Evolutionary conservation across 1,284 basidiomycete genomes (phyloP), one percentile per base, ranked within the genome.

Genomic region (Clitocybe nebularis): DNA sequence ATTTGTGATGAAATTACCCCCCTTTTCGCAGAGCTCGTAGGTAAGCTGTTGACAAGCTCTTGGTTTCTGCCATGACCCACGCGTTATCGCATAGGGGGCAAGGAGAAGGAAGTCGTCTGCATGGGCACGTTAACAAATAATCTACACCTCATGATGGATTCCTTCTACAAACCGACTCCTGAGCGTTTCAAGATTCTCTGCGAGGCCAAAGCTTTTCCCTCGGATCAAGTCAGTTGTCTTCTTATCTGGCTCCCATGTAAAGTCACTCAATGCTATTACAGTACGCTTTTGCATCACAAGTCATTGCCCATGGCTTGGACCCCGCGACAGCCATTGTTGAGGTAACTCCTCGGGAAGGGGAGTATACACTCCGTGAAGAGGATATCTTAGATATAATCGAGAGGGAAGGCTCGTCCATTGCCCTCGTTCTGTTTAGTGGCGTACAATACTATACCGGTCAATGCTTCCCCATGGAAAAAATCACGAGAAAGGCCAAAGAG

Each of bases 371-470:
- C 46, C 79, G 92, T 50, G 88, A 89, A 51, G 82, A 89, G 56
- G 96, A 99, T 67, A 95, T 99, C 51, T 68, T 98, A 13, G 70
- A 76, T 33, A 71, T 71, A 26, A 83, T 99, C 55, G 77, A 81
- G 39, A 73, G 78, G 53, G 77, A 93, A 60, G 89, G 88, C 13
- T 46, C 69, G 23, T 72, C 78, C 50, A 91, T 96, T 51, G 89
- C 93, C 17, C 73, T 97, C 38, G 91, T 97, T 43, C 77, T 95
- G 49, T 87, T 97, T 58, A 84, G 86, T 44, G 90, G 92, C 1
- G 79, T 96, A 8, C 95, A 99, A 64, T 99, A 94, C 71, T 98
- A 97, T 67, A 95, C 93, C 8, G 96, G 94, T n/a, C 94, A 99
- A 66, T 80, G 76, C 62, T 98, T 99, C 66, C 86, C 92, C 43